phyloP scores from a whole-genome alignment of 1,284 basidiomycete species.

The Rhodotorula sp. region DNA sequence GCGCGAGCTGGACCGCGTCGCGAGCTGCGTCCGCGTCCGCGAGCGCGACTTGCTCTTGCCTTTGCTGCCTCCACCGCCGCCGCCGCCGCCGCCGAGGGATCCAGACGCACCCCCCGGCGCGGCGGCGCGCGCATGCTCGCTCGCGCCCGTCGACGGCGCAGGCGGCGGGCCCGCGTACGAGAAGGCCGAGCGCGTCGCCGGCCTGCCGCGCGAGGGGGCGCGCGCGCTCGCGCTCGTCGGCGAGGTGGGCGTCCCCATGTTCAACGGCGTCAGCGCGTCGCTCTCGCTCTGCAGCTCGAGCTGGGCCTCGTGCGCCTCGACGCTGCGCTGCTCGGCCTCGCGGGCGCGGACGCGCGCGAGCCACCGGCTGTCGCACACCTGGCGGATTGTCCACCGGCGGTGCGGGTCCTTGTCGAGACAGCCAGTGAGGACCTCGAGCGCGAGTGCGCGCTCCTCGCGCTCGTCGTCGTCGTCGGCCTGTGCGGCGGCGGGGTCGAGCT shows the following conservation, averaged over 20 bases:
- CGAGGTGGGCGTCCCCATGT: not conserved
- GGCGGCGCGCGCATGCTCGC: not conserved
- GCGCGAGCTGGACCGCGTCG: slow-evolving; percentile 3
- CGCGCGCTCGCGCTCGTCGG: not conserved
- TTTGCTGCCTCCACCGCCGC: not conserved
- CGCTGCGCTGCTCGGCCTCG: slow-evolving; percentile 1
- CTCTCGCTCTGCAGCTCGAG: not conserved
- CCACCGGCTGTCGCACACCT: slow-evolving; percentile 76
- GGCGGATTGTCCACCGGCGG: slow-evolving; percentile 70
- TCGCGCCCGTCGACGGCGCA: slow-evolving; percentile 1
- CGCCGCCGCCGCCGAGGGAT: not conserved
- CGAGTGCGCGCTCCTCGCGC: slow-evolving; percentile 12
- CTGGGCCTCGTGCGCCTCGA: not conserved
- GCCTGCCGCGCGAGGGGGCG: not conserved
- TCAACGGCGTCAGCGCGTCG: not conserved
- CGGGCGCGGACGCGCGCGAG: slow-evolving; percentile 49
- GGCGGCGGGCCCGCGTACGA: slow-evolving; percentile 1
- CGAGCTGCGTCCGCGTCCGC: slow-evolving; percentile 8
- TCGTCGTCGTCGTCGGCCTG: not conserved
- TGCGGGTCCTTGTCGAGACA: slow-evolving; percentile 67
- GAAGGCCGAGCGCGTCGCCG: not conserved
- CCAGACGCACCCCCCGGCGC: not conserved
- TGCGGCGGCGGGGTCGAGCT: slow-evolving; percentile 4
- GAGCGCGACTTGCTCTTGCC: slow-evolving; percentile 8
- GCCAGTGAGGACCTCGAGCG: slow-evolving; percentile 65